A percentile compares a stretch with the other conserved stretches of the same genome.
These are phyloP conservation scores for Pythium inflatum DNA, from an alignment of 352 stramenopile genomes.

Conservation along the genomic window DNA sequence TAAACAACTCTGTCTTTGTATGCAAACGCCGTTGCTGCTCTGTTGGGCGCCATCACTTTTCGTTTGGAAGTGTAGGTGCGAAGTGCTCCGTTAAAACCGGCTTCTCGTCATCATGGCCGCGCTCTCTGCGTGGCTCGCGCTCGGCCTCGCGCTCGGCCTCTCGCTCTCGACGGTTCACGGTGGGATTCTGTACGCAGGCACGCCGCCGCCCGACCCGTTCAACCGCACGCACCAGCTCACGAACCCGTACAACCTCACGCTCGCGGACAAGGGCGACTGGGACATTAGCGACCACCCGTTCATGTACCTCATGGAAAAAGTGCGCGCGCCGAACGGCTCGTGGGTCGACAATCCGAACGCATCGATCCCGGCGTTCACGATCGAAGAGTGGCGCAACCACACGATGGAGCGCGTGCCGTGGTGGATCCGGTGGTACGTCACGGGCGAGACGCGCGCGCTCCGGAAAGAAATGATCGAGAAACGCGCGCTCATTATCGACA, in stretches of 20 bases:
- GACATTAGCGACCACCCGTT: conserved; percentile 49
- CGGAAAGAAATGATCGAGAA: conserved; percentile 41
- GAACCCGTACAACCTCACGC: conserved; percentile 5
- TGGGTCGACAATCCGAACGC: conserved; percentile 36
- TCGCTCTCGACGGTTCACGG: neutral
- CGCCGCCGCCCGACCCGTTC: neutral
- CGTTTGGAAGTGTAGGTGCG: too few species aligned
- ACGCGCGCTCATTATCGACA: conserved; percentile 46
- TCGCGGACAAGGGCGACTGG: conserved; percentile 41
- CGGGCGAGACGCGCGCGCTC: conserved; percentile 24
- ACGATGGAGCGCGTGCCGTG: conserved; percentile 30
- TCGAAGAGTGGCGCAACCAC: conserved; percentile 23
- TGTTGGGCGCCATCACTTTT: too few species aligned
- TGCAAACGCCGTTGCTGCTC: too few species aligned
- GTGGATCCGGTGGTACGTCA: conserved; percentile 38
- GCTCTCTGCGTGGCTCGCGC: neutral
- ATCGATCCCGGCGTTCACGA: conserved; percentile 7
- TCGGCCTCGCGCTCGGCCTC: neutral
- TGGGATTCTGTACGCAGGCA: neutral
- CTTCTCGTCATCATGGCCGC: too few species aligned
- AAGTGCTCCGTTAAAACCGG: too few species aligned
- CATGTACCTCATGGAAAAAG: conserved; percentile 42
- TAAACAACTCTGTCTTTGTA: too few species aligned
- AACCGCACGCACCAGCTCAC: neutral
- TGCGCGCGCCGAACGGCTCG: conserved; percentile 47